These are phyloP conservation scores for Cladosporium sp. DNA, from an alignment of 2,329 filamentous ascomycete genomes.

Conservation along the genomic window DNA sequence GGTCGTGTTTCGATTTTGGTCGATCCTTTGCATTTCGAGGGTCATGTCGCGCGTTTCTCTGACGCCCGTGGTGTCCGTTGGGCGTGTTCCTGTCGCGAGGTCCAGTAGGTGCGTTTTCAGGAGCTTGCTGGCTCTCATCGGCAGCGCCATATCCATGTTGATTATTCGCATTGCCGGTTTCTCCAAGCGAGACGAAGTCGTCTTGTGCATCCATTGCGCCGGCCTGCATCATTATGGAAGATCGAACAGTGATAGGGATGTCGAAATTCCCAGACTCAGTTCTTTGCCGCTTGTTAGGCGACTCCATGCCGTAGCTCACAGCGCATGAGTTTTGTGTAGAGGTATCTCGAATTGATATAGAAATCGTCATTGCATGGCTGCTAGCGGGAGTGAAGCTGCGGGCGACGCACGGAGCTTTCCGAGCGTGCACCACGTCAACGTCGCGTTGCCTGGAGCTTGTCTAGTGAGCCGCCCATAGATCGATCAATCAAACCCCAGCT, in stretches of 20 bases:
- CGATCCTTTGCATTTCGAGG: conserved; percentile 56
- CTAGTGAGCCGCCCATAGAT: conserved; percentile 1
- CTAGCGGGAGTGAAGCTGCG: conserved; percentile 12
- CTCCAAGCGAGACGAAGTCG: conserved; percentile 26
- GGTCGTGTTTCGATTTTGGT: conserved; percentile 72
- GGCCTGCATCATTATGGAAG: not conserved
- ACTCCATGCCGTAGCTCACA: not conserved
- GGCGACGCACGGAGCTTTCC: conserved; percentile 7
- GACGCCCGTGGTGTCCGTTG: conserved; percentile 13
- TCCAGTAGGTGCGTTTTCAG: conserved; percentile 11
- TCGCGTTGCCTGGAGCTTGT: conserved; percentile 12
- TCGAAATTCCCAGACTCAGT: not conserved
- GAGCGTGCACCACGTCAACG: conserved; percentile 9
- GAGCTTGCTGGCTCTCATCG: not conserved
- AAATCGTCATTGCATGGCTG: conserved; percentile 12
- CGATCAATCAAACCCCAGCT: conserved; percentile 2
- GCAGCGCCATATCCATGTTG: not conserved
- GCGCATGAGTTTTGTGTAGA: not conserved
- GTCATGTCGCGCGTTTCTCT: conserved; percentile 21
- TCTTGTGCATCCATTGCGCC: conserved; percentile 10
- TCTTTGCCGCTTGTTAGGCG: conserved; percentile 4
- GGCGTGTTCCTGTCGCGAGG: conserved; percentile 2
- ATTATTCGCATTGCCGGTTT: conserved; percentile 16
- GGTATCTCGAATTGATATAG: conserved; percentile 3
- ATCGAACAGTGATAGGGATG: not conserved